Evolutionary conservation across 106 monocot species (phyloP), one percentile per base, ranked within the genome.

Genomic region (Iris macrosiphon): DNA sequence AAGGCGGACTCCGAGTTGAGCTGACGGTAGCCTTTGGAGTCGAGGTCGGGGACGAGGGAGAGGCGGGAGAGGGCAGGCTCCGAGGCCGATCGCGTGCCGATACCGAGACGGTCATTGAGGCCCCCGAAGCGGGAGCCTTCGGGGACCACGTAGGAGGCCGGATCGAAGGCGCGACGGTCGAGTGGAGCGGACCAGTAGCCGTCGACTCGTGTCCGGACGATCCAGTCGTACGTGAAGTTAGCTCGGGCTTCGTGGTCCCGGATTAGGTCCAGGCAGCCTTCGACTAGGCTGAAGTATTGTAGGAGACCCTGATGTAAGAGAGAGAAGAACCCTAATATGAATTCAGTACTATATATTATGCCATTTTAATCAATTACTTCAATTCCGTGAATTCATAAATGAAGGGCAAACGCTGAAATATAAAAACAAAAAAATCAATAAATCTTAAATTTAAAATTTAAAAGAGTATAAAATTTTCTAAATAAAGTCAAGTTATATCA

Each of bases 161-260:
- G 58, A 13, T 41, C 14, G 77, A 80, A 83, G 48, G 39, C 20
- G 2, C 22, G 6, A 0, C 55, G 48, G 26, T 46, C 42, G 52
- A 87, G 77, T 3, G 77, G 80, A 19, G 45, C 60, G 8, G 83
- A 57, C 93, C 93, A 93, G 69, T 60, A 93, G 32, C 74, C 71
- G 69, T 93, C 93, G 14, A 88, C 87, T 1, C 93, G 79, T 18
- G 80, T 93, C 1, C 93, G 76, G 40, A 93, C 18, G 56, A 93
- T 71, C 80, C 77, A 80, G 38, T 74, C 74, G 52, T 87, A 93
- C 45, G 82, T 78, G 53, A 67, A 60, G 66, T 77, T 84, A 55
- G 42, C 22, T 31, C 26, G 55, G 9, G 54, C 41, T 46, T 87
- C 83, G 21, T 74, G 74, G 12, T 46, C 10, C 15, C 31, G 40